These are phyloP conservation scores for Scutellaria baicalensis DNA, from an alignment of 257 asterid genomes.

Conservation along the genomic window DNA sequence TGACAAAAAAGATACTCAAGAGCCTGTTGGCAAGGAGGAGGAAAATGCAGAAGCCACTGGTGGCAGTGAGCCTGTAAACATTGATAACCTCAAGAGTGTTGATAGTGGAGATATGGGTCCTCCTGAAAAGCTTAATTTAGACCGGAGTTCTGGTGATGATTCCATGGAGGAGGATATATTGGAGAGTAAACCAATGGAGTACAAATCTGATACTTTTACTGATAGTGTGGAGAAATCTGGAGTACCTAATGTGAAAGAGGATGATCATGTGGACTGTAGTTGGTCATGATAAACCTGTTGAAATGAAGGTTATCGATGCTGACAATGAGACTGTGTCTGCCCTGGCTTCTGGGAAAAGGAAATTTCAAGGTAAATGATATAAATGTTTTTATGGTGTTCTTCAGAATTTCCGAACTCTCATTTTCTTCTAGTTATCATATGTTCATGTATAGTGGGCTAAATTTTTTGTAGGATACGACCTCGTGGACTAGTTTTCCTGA, in stretches of 20 bases:
- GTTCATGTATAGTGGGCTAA: not conserved
- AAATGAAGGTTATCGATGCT: slow-evolving; percentile 18
- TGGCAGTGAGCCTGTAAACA: slow-evolving; percentile 21
- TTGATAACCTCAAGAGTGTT: slow-evolving; percentile 25
- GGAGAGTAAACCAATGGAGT: slow-evolving; percentile 42
- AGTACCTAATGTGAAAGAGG: slow-evolving; percentile 27
- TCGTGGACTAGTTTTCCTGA: not conserved
- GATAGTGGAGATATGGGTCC: slow-evolving; percentile 40
- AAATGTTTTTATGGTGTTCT: not conserved
- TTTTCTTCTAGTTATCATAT: not conserved
- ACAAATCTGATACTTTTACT: slow-evolving; percentile 27
- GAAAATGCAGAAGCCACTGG: slow-evolving; percentile 27
- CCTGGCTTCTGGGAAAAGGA: slow-evolving; percentile 48
- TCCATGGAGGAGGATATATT: slow-evolving; percentile 68
- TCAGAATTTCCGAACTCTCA: not conserved
- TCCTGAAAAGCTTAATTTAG: slow-evolving; percentile 51
- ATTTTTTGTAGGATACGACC: not conserved
- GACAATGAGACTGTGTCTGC: slow-evolving; percentile 31
- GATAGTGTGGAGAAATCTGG: slow-evolving; percentile 28
- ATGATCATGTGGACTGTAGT: slow-evolving; percentile 48
- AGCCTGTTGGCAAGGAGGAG: slow-evolving; percentile 23
- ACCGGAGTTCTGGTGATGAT: slow-evolving; percentile 75
- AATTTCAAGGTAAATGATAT: slow-evolving; percentile 41
- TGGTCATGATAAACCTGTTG: slow-evolving; percentile 35
- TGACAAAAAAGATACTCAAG: slow-evolving; percentile 36